Evolutionary conservation across 176 grass and related monocot genomes (phyloP).

Genomic region (Cenchrus purpureus): DNA sequence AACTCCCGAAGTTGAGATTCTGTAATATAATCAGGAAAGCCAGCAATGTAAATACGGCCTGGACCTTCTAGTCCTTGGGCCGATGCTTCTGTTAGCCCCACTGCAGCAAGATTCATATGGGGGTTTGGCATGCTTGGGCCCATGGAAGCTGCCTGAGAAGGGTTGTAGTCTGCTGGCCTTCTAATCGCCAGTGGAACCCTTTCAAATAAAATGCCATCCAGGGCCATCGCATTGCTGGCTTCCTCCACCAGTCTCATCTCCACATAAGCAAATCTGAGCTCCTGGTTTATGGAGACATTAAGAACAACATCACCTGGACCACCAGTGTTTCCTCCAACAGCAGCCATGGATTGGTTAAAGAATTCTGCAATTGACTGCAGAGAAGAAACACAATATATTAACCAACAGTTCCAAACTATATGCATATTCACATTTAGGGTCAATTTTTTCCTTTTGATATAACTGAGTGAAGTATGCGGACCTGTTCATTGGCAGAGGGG

Average conservation of each 20-base stretch:
- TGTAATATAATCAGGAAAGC: conserved; percentile 76
- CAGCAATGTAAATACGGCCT: conserved; percentile 73
- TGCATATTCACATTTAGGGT: background rate
- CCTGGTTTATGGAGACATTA: conserved; percentile 89
- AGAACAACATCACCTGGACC: conserved; percentile 87
- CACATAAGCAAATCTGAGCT: conserved; percentile 83
- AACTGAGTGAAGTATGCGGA: conserved; percentile 9
- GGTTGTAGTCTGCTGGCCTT: conserved; percentile 82
- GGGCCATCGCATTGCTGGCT: conserved; percentile 96
- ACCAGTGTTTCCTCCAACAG: conserved; percentile 87
- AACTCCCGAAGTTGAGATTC: conserved; percentile 81
- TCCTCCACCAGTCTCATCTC: conserved; percentile 90
- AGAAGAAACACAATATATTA: background rate
- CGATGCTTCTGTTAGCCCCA: conserved; percentile 69
- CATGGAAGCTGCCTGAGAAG: conserved; percentile 66
- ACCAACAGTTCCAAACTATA: conserved; percentile 5
- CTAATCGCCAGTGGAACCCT: conserved; percentile 72
- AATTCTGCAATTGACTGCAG: conserved; percentile 77
- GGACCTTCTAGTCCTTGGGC: conserved; percentile 71
- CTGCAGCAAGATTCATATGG: conserved; percentile 80
- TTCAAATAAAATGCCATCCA: conserved; percentile 95
- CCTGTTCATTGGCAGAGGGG: conserved; percentile 89
- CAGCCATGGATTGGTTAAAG: conserved; percentile 88
- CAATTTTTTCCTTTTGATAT: no score
- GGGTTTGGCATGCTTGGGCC: conserved; percentile 69